Evolutionary conservation across 2,329 filamentous ascomycete genomes (phyloP).

Genomic region (Cladorrhinum sp.): DNA sequence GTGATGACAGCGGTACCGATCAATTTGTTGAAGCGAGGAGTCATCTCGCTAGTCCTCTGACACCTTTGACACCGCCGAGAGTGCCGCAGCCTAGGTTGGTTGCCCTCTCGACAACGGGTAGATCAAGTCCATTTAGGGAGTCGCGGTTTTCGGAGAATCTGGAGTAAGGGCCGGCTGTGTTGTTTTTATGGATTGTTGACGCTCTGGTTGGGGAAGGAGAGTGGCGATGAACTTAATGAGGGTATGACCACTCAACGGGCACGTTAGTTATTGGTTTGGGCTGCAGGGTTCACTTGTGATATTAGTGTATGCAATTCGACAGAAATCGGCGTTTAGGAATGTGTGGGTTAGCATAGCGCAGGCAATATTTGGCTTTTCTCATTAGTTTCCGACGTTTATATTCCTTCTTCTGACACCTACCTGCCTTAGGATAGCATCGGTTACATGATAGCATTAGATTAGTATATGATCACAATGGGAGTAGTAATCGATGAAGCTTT

Average conservation of each 20-base stretch:
- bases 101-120: slow-evolving; percentile 15
- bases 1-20: slow-evolving; percentile 11
- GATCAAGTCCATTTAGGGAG: slow-evolving; percentile 44
- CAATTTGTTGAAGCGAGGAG: slow-evolving; percentile 24
- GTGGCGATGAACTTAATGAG: not conserved
- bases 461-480: no score
- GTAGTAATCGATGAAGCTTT: no score
- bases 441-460: no score
- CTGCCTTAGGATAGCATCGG: not conserved
- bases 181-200: not conserved
- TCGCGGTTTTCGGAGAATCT: slow-evolving; percentile 53
- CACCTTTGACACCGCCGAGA: slow-evolving; percentile 28
- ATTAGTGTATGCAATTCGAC: not conserved
- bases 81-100: no score
- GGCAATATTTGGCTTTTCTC: not conserved
- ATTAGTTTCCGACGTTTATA: no score
- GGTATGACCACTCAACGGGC: not conserved
- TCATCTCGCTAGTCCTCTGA: slow-evolving; percentile 28
- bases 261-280: not conserved
- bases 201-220: not conserved
- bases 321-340: not conserved
- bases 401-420: no score
- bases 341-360: not conserved
- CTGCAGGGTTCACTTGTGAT: no score
- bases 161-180: slow-evolving; percentile 23